Evolutionary conservation across 2,329 filamentous ascomycete genomes (phyloP), one percentile per base, ranked within the genome.

Genomic region (Zymoseptoria ardabiliae): DNA sequence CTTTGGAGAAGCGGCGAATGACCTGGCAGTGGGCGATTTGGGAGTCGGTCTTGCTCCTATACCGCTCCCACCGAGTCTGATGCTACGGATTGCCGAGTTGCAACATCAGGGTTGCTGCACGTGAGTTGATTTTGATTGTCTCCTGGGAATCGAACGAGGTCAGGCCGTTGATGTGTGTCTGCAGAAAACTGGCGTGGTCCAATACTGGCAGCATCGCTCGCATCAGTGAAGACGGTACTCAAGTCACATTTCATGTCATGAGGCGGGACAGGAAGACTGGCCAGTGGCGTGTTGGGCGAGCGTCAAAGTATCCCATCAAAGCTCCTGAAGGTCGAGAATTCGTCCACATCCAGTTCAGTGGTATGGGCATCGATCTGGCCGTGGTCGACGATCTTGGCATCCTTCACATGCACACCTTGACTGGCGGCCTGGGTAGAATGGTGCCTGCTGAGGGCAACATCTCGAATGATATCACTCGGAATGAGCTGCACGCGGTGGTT

Each of bases 141-240:
- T 1, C 1, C 11, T 4, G 7, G 17, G 5, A 3, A 17, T 41
- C 5, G 35, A 41, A 6, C 1, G 35, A 41, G 58, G 58, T 57
- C 51, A 56, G 28, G 17, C 56, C 25, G 55, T 57, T 61, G 54
- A 52, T 54, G 13, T 9, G n/a, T 22, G 10, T 20, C 50, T 20
- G 51, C 60, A 95, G 91, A 71, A 85, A 85, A 64, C 82, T 97
- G 57, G 86, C 89, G 28, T 97, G 93, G 92, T 96, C 93, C 10
- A 91, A 87, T 68, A 83, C 85, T 61, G 93, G 93, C 50, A 91
- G 87, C 61, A 90, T 97, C 65, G 92, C 92, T 25, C 88, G 87
- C 57, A 88, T 97, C 65, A 83, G 86, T 20, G 77, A 83, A 17
- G 88, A 92, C 74, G 88, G 89, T 25, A 81, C 82, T 53, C 81